phyloP scores from a whole-genome alignment of 139 green algal genomes.

The Micractinium sp. region DNA sequence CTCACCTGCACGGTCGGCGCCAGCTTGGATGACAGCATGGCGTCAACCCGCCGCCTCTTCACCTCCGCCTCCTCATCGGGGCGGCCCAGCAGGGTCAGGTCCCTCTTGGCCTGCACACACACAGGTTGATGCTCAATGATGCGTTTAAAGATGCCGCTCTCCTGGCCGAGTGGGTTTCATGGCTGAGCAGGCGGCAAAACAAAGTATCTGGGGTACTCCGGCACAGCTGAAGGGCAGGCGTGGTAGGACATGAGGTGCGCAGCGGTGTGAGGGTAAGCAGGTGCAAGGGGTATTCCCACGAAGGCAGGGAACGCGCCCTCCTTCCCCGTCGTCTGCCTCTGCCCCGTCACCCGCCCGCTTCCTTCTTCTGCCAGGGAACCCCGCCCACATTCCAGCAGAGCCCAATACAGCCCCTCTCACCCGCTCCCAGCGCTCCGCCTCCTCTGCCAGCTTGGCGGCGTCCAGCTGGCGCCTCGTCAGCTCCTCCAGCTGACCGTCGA shows the following conservation, averaged over 20 bases:
- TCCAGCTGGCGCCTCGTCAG: conserved; percentile 7
- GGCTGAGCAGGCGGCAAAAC: too few relatives aligned
- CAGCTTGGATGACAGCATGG: conserved; percentile 31
- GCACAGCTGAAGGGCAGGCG: too few relatives aligned
- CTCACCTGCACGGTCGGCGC: not conserved
- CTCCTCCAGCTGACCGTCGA: conserved; percentile 5
- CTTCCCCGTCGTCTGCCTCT: not conserved
- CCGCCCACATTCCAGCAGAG: not conserved
- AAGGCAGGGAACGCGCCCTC: not conserved
- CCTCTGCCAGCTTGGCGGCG: conserved; percentile 13
- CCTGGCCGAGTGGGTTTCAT: too few relatives aligned
- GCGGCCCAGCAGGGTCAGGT: conserved; percentile 25
- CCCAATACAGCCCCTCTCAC: not conserved
- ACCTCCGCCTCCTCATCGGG: not conserved
- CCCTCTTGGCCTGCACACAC: conserved; percentile 3
- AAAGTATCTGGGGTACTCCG: too few relatives aligned
- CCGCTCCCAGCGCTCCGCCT: conserved; percentile 17
- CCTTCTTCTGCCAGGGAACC: too few relatives aligned
- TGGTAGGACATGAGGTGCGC: too few relatives aligned
- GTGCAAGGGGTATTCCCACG: not conserved
- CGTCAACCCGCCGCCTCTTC: conserved; percentile 14
- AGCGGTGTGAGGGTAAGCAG: too few relatives aligned
- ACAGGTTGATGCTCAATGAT: not conserved
- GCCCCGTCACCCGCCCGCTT: not conserved
- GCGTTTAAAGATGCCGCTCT: too few relatives aligned